A percentile compares a stretch with the other conserved stretches of the same genome.
Conservation (phyloP, 495 filamentous ascomycete species). For the Cercophora newfieldiana region DNA sequence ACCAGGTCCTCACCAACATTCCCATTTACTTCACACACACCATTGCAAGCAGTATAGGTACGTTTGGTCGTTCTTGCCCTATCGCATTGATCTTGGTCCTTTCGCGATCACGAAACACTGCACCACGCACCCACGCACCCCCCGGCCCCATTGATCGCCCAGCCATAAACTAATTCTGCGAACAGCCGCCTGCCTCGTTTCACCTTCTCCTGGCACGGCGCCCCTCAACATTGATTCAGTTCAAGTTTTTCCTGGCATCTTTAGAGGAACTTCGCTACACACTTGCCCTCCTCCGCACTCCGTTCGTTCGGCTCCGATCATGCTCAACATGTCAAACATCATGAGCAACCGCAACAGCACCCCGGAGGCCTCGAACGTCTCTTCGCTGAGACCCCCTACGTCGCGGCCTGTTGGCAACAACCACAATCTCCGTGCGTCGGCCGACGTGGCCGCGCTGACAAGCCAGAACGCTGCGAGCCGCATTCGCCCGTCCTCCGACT, state of each 20-base stretch:
- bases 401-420: constrained; percentile 75
- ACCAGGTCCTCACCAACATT: constrained; percentile 9
- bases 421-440: constrained; percentile 90
- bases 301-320: constrained; percentile 31
- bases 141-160: constrained; percentile 28
- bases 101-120: constrained; percentile 32
- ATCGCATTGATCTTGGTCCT: constrained; percentile 26
- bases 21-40: constrained; percentile 5
- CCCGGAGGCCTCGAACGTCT: constrained; percentile 79
- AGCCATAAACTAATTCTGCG: constrained; percentile 29
- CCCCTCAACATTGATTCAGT: constrained; percentile 12
- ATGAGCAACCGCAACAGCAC: constrained; percentile 97
- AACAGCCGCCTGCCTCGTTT: constrained; percentile 37
- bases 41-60: constrained; percentile 7
- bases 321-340: constrained; percentile 64
- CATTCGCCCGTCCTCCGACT: constrained; percentile 93
- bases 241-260: constrained; percentile 5
- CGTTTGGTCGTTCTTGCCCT: constrained; percentile 9
- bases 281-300: constrained; percentile 8
- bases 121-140: constrained; percentile 17
- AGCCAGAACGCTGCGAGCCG: constrained; percentile 72
- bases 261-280: neutral
- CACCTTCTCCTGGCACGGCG: constrained; percentile 34
- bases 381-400: constrained; percentile 85
- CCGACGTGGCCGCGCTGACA: constrained; percentile 90